Base-by-base conservation (phyloP, 495 filamentous ascomycete genomes). In the Penicillium lagena region DNA sequence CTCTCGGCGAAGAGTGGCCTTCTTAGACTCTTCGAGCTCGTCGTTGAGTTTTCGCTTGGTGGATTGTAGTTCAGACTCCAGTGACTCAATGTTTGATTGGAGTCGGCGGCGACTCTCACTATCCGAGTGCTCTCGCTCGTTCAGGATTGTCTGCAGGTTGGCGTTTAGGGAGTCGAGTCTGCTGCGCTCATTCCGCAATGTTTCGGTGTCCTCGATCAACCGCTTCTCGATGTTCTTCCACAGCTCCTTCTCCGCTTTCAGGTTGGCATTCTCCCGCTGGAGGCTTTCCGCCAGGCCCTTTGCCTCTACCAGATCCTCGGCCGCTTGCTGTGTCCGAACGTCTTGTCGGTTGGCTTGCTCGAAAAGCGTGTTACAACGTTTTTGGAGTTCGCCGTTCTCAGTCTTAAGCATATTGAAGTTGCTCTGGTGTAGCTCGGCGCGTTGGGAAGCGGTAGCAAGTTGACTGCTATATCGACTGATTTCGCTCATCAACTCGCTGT, bases 221-320 rank as follows among this genome's bases (percentile, higher is more conserved):
- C 94, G 79, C 49, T 86, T 83, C 58, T 97, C 89, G 45, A 96
- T 91, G 37, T 78, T 86, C 67, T 91, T 95, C 86, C 83, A 91
- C 15, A 97, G 72, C 4, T 83, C 82, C 61, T 91, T 94, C 56
- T 96, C 91, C 0, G 90, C 90, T 61, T 91, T 94, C 9, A 95
- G 79, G 60, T 95, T 96, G 13, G 89, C 86, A 47, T 79, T 91
- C 51, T 97, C 93, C 37, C 83, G 89, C 14, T 90, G 87, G 66
- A 97, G 77, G 54, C 87, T 90, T 53, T 98, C 91, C 9, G 82
- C 69, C 31, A 91, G 62, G 45, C 81, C 85, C 52, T 85, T 85
- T 1, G 85, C 81, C 60, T 95, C 93, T 8, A 96, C 81, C 0
- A 96, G 74, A 53, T 99, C 91, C 66, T 99, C 94, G 0, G 89